Evolutionary conservation across 2,329 filamentous ascomycete species (phyloP).

Genomic region (Lizonia empirigonia): DNA sequence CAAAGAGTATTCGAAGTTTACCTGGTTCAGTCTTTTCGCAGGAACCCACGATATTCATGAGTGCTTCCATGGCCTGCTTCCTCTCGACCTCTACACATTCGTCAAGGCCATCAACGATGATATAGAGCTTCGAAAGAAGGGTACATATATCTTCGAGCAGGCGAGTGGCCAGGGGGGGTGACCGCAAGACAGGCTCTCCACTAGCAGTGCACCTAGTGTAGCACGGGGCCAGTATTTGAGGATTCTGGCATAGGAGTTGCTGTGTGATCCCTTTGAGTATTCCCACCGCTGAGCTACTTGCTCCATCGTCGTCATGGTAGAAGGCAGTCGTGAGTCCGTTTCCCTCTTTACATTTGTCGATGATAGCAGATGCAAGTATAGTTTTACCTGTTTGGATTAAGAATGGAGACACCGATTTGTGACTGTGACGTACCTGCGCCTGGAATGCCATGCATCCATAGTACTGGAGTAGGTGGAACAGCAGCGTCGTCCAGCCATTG

Average conservation of each 20-base stretch:
- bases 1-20: conserved; percentile 29
- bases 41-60: conserved; percentile 19
- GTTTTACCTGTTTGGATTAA: conserved; percentile 31
- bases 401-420: not conserved
- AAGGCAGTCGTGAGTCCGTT: conserved; percentile 18
- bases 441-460: conserved; percentile 32
- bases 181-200: conserved; percentile 27
- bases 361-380: conserved; percentile 33
- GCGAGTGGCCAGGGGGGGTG: conserved; percentile 19
- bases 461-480: conserved; percentile 8
- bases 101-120: conserved; percentile 36
- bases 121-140: conserved; percentile 23
- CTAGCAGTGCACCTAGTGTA: conserved; percentile 16
- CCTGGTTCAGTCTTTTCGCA: conserved; percentile 25
- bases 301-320: conserved; percentile 25
- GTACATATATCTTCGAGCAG: conserved; percentile 29
- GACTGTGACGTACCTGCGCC: conserved; percentile 25
- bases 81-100: conserved; percentile 28
- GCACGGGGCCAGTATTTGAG: conserved; percentile 21
- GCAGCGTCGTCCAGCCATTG: conserved; percentile 24
- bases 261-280: conserved; percentile 27
- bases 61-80: conserved; percentile 24
- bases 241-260: conserved; percentile 25
- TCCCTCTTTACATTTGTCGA: conserved; percentile 24
- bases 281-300: conserved; percentile 18